These are phyloP conservation scores for Labyrinthula sp. DNA, from an alignment of 352 stramenopile genomes.

Conservation along the genomic window DNA sequence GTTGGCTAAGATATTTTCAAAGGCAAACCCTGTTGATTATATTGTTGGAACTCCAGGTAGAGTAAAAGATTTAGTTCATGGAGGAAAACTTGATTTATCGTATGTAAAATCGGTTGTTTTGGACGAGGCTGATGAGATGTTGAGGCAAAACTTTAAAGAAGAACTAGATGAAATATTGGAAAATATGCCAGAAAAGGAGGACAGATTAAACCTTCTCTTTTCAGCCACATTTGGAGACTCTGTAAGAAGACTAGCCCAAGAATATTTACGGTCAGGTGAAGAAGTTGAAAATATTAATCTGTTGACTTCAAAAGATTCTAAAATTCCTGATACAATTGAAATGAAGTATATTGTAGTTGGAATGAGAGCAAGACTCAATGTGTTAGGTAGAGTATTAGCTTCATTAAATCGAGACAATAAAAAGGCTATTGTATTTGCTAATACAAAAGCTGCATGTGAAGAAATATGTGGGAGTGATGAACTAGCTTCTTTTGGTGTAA, in stretches of 20 bases:
- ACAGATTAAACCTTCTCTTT: conserved; percentile 75
- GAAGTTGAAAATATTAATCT: conserved; percentile 75
- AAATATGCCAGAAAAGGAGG: conserved; percentile 41
- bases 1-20: conserved; percentile 60
- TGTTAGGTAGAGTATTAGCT: conserved; percentile 37
- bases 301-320: conserved; percentile 53
- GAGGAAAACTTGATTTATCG: conserved; percentile 63
- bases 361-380: conserved; percentile 36
- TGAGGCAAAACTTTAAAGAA: conserved; percentile 94
- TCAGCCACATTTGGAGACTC: conserved; percentile 81
- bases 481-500: conserved; percentile 37
- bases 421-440: conserved; percentile 78
- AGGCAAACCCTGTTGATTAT: conserved; percentile 70
- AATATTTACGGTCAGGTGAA: conserved; percentile 77
- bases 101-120: conserved; percentile 64
- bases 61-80: conserved; percentile 81
- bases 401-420: background rate
- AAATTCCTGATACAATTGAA: conserved; percentile 28
- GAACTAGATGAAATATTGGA: conserved; percentile 79
- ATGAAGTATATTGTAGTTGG: conserved; percentile 33
- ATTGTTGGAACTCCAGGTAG: conserved; percentile 84
- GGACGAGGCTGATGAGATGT: conserved; percentile 68
- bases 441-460: conserved; percentile 83
- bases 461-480: conserved; percentile 69
- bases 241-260: conserved; percentile 68